Conservation (phyloP, 192 early-diverging fungal genomes). For the Linnemannia elongata region DNA sequence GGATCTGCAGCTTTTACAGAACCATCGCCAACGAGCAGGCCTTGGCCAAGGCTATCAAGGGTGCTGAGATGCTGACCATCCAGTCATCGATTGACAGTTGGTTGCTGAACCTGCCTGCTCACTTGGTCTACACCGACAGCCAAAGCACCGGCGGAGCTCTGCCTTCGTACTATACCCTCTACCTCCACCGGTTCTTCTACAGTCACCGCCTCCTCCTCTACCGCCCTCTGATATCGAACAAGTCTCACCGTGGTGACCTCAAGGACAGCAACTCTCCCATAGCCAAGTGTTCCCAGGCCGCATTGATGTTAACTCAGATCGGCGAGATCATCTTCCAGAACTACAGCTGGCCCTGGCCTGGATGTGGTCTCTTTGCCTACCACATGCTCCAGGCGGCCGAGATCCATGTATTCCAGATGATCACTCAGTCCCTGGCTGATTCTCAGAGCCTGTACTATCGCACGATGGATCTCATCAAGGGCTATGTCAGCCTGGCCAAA, state of each 20-base stretch:
- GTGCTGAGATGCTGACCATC: conserved; percentile 32
- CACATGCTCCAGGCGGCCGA: conserved; percentile 56
- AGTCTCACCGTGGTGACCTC: conserved; percentile 43
- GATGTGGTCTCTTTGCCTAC: conserved; percentile 55
- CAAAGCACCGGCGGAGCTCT: conserved; percentile 23
- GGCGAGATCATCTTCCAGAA: conserved; percentile 58
- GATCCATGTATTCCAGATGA: conserved; percentile 57
- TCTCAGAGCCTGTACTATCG: conserved; percentile 49
- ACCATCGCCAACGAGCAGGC: conserved; percentile 29
- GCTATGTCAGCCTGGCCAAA: conserved; percentile 50
- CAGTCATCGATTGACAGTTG: conserved; percentile 36
- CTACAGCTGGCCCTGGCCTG: conserved; percentile 57
- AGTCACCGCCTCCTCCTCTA: conserved; percentile 46
- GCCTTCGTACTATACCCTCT: conserved; percentile 55
- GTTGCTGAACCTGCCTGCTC: conserved; percentile 42
- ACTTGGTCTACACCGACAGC: conserved; percentile 32
- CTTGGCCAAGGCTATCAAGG: conserved; percentile 20
- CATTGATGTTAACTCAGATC: conserved; percentile 46
- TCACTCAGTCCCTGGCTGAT: conserved; percentile 35
- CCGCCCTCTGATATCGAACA: conserved; percentile 48
- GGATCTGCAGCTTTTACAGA: conserved; percentile 40
- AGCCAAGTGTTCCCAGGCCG: conserved; percentile 49
- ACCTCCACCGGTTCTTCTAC: conserved; percentile 56
- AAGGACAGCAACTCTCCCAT: conserved; percentile 37
- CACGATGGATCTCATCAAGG: conserved; percentile 54